Evolutionary conservation across 305 asterid genomes (phyloP).

Genomic region (Solanum hybrid): DNA sequence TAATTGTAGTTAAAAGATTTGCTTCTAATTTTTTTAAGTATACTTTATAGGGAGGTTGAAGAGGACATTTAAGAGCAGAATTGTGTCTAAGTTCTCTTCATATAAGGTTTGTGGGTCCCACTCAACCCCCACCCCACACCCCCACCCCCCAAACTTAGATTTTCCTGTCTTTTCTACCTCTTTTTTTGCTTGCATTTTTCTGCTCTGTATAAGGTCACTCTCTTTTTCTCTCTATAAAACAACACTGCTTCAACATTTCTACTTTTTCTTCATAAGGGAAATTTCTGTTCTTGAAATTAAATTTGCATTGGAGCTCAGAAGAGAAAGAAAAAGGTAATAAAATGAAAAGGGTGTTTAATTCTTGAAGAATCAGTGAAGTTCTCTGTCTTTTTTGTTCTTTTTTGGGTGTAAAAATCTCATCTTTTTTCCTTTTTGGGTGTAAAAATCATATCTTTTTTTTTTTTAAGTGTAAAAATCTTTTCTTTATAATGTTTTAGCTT

Average conservation of each 20-base stretch:
- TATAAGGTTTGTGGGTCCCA: constrained; percentile 27
- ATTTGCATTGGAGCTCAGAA: background rate
- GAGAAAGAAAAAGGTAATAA: background rate
- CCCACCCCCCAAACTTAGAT: background rate
- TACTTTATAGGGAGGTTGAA: constrained; percentile 21
- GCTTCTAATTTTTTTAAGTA: background rate
- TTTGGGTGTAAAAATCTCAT: background rate
- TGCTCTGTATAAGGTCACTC: background rate
- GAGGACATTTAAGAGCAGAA: constrained; percentile 23
- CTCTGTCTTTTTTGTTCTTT: background rate
- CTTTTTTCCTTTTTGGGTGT: background rate
- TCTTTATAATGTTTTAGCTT: background rate
- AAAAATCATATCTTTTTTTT: background rate
- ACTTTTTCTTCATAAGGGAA: background rate
- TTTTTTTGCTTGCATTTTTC: background rate
- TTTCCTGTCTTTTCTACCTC: background rate
- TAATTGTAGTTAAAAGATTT: background rate
- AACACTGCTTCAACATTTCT: background rate
- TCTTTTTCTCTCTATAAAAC: background rate
- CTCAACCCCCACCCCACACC: background rate
- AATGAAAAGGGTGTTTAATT: background rate
- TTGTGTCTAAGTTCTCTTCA: constrained; percentile 50
- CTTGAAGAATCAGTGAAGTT: background rate
- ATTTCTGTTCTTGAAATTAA: background rate
- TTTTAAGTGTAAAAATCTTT: background rate